These are phyloP conservation scores for Pneumocystis oryctolagi DNA, from an alignment of 1,139 yeast species.

Conservation along the genomic window DNA sequence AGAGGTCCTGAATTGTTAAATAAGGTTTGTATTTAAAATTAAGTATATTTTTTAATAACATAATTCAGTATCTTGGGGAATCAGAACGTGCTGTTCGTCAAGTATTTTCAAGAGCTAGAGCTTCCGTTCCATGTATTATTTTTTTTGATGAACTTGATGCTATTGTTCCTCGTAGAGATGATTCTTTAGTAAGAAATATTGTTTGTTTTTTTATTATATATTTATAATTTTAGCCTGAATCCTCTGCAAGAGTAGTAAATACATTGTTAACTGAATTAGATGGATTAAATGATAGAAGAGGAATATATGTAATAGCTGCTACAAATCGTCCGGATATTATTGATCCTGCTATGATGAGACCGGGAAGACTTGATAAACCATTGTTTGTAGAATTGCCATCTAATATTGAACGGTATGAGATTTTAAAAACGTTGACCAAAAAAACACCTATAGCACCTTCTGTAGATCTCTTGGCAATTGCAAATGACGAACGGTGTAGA, in stretches of 20 bases:
- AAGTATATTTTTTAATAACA: background rate
- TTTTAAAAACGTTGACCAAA: slow-evolving; percentile 62
- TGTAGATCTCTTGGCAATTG: slow-evolving; percentile 48
- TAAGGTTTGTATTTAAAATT: slow-evolving; percentile 26
- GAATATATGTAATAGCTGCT: slow-evolving; percentile 90
- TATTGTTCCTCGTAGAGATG: slow-evolving; percentile 82
- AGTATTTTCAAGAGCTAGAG: slow-evolving; percentile 85
- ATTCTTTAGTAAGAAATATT: slow-evolving; percentile 31
- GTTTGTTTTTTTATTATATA: background rate
- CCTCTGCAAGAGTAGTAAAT: slow-evolving; percentile 87
- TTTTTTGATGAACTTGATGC: slow-evolving; percentile 96
- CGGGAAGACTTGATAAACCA: slow-evolving; percentile 90
- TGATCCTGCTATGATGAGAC: slow-evolving; percentile 95
- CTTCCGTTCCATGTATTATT: slow-evolving; percentile 87
- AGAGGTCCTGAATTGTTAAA: slow-evolving; percentile 90
- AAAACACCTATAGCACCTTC: slow-evolving; percentile 57
- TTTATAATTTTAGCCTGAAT: slow-evolving; percentile 39
- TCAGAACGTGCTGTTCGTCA: slow-evolving; percentile 90
- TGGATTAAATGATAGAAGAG: slow-evolving; percentile 82
- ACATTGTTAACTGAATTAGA: slow-evolving; percentile 86
- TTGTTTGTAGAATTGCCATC: slow-evolving; percentile 80
- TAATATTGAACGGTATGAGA: slow-evolving; percentile 61
- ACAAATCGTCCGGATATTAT: slow-evolving; percentile 97
- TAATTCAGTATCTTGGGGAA: slow-evolving; percentile 67
- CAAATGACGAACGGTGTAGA: slow-evolving; percentile 63